A percentile compares a stretch with the other conserved stretches of the same genome.
These are phyloP conservation scores for Termitomyces sp. DNA, from an alignment of 768 basidiomycete genomes.

Conservation along the genomic window DNA sequence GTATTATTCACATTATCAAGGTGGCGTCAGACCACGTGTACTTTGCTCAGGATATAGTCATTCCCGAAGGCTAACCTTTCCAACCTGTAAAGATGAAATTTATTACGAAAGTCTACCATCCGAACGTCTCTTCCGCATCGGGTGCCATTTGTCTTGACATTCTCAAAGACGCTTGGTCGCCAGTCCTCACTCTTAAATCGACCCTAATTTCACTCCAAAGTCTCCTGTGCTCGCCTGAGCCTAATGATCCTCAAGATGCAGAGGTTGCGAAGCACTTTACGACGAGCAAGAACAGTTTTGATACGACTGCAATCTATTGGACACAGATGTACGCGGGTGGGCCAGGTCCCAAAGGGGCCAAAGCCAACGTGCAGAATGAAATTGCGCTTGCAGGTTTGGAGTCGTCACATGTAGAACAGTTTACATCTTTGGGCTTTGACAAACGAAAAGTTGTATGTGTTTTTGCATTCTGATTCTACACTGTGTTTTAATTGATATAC, in stretches of 20 bases:
- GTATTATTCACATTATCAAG: slow-evolving; percentile 3
- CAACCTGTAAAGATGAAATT: slow-evolving; percentile 99
- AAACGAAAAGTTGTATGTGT: slow-evolving; percentile 77
- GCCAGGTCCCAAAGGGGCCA: slow-evolving; percentile 44
- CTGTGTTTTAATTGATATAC: background rate
- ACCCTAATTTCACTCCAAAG: slow-evolving; percentile 94
- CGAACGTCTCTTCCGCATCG: slow-evolving; percentile 90
- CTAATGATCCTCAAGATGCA: slow-evolving; percentile 95
- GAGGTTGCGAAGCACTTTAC: slow-evolving; percentile 98
- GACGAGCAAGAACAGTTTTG: slow-evolving; percentile 81
- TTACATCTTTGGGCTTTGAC: slow-evolving; percentile 79
- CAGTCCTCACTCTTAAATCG: slow-evolving; percentile 92
- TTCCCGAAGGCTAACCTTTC: slow-evolving; percentile 89
- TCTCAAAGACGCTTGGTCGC: slow-evolving; percentile 88
- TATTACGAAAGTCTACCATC: slow-evolving; percentile 94
- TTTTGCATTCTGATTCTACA: slow-evolving; percentile 1
- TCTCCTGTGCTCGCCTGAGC: slow-evolving; percentile 89
- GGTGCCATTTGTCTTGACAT: slow-evolving; percentile 95
- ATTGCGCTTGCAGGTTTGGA: slow-evolving; percentile 81
- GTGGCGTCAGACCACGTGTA: background rate
- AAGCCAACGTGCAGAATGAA: slow-evolving; percentile 46
- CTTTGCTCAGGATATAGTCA: slow-evolving; percentile 72
- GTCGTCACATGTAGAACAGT: slow-evolving; percentile 76
- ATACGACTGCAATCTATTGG: slow-evolving; percentile 93
- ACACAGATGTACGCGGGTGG: slow-evolving; percentile 88